Percentiles rank a stretch among this genome's conserved stretches.
These are phyloP conservation scores for Evansstolkia leycettana DNA, from an alignment of 495 filamentous ascomycete species.

Conservation along the genomic window DNA sequence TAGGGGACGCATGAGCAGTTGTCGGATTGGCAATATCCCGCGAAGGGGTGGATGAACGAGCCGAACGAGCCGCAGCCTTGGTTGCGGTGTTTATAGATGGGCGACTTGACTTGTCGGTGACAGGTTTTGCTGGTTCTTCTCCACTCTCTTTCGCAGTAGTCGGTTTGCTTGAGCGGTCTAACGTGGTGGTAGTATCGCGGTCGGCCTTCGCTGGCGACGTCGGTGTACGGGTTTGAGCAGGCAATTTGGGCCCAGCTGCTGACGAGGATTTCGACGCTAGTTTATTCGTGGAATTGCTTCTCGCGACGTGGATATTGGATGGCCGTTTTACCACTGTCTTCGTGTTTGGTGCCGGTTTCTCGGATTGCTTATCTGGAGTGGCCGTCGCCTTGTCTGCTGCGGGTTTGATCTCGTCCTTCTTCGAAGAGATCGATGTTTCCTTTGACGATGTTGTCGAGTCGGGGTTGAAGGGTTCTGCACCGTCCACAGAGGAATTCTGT, in stretches of 20 bases:
- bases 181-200: constrained; percentile 7
- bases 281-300: constrained; percentile 21
- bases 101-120: constrained; percentile 22
- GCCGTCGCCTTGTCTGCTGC: constrained; percentile 1
- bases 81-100: constrained; percentile 16
- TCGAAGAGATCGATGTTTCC: neutral
- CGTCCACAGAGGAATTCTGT: too few species aligned
- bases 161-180: constrained; percentile 8
- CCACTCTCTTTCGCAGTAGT: constrained; percentile 6
- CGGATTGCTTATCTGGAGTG: constrained; percentile 12
- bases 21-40: constrained; percentile 18
- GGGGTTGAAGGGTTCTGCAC: neutral
- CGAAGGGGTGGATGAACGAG: constrained; percentile 20
- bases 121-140: constrained; percentile 17
- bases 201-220: constrained; percentile 10
- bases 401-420: neutral
- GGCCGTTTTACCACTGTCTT: constrained; percentile 29
- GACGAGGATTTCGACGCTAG: constrained; percentile 10
- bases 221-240: constrained; percentile 11
- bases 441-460: neutral
- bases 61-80: constrained; percentile 16
- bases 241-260: constrained; percentile 13
- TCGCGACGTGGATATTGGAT: constrained; percentile 27
- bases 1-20: constrained; percentile 8
- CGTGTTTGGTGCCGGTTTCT: constrained; percentile 12